Conservation (phyloP, 129 eudicot genomes). For the Arctium lappa region DNA sequence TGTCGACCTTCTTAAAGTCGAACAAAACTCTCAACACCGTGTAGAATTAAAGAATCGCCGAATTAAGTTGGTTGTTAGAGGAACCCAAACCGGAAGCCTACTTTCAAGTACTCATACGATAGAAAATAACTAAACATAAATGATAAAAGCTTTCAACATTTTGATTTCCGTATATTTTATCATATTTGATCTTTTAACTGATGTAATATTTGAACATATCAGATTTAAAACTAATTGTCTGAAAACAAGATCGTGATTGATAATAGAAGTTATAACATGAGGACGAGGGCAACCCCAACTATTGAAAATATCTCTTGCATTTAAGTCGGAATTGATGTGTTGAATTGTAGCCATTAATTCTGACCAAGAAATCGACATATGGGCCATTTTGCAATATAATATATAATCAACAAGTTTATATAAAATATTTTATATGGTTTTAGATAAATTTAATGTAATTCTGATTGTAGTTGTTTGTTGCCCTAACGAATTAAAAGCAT, state of each 20-base stretch:
- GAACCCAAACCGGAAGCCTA: too few relatives aligned
- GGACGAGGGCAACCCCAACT: background rate
- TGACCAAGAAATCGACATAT: background rate
- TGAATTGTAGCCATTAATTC: background rate
- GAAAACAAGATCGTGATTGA: background rate
- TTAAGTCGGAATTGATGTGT: background rate
- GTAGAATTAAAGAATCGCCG: too few relatives aligned
- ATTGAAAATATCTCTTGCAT: constrained; percentile 7
- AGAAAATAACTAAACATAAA: background rate
- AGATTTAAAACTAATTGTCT: background rate
- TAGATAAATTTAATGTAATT: background rate
- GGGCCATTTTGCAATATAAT: background rate
- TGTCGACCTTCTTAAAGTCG: background rate
- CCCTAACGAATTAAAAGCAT: background rate
- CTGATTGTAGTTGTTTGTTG: background rate
- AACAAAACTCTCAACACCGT: background rate
- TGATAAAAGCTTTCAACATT: background rate
- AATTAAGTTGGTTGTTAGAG: background rate
- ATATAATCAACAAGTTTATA: background rate
- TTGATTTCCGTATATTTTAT: background rate
- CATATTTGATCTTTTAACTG: background rate
- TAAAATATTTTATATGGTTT: background rate
- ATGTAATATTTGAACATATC: background rate
- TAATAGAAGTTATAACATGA: background rate
- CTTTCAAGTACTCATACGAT: too few relatives aligned